Conservation (phyloP, 139 green algal species). For the Dunaliella primolecta region DNA sequence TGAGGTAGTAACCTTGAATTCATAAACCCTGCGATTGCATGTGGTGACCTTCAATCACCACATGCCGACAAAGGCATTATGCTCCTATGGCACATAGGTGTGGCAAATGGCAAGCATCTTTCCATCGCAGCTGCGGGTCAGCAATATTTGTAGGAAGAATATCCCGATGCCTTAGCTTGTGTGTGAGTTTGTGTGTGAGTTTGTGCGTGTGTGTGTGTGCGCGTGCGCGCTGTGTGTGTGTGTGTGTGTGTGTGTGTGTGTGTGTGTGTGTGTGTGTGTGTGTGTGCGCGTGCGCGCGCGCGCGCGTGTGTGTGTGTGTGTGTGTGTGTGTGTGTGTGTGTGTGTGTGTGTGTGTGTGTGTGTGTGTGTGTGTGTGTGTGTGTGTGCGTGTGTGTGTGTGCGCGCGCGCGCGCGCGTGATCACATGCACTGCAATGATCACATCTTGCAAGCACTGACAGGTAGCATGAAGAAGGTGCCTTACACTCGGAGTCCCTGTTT, state of each 20-base stretch:
- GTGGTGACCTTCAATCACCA: too few species aligned
- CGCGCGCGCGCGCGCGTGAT: too few species aligned
- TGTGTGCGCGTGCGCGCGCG: constrained; percentile 6
- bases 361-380: not conserved
- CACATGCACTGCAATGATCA: too few species aligned
- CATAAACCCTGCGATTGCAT: not conserved
- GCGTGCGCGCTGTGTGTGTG: constrained; percentile 22
- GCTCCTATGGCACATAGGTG: too few species aligned
- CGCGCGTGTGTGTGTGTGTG: constrained; percentile 10
- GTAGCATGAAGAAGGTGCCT: not conserved
- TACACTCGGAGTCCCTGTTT: not conserved
- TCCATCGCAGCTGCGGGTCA: too few species aligned
- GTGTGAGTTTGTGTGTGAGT: constrained; percentile 23
- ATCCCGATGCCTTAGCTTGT: too few species aligned
- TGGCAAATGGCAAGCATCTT: too few species aligned
- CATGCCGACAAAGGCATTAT: too few species aligned
- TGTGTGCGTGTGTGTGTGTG: too few species aligned
- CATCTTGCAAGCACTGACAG: not conserved
- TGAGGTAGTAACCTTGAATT: not conserved
- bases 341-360: not conserved
- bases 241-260: constrained; percentile 23
- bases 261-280: constrained; percentile 17
- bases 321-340: constrained; percentile 5
- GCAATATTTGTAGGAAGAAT: too few species aligned
- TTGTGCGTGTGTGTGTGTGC: constrained; percentile 24